These are phyloP conservation scores for Lactarius tabidus DNA, from an alignment of 768 basidiomycete species.

Conservation along the genomic window DNA sequence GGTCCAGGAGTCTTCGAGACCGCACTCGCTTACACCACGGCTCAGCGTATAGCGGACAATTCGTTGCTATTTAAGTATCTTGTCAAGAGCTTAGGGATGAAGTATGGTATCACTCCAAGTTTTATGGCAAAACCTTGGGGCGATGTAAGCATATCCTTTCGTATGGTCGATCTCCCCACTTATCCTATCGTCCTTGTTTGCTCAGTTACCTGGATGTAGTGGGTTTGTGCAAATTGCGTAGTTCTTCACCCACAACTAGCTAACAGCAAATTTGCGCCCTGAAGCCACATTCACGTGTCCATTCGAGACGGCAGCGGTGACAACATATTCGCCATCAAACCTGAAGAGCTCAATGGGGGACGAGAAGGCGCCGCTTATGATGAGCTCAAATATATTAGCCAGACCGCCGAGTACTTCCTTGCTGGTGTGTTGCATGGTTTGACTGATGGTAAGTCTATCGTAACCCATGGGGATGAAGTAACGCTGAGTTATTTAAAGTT, in stretches of 20 bases:
- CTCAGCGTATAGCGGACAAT: slow-evolving; percentile 82
- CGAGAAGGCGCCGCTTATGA: slow-evolving; percentile 66
- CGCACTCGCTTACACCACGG: slow-evolving; percentile 79
- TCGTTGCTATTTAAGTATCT: slow-evolving; percentile 90
- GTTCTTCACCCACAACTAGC: slow-evolving; percentile 2
- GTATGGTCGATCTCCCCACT: neutral
- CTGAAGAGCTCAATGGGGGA: slow-evolving; percentile 57
- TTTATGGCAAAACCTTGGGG: slow-evolving; percentile 99
- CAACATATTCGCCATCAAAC: slow-evolving; percentile 76
- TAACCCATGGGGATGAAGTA: neutral
- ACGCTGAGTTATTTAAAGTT: slow-evolving; percentile 14
- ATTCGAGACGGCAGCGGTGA: slow-evolving; percentile 61
- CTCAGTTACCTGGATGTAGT: slow-evolving; percentile 89
- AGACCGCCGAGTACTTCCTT: slow-evolving; percentile 88
- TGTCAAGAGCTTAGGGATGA: slow-evolving; percentile 90
- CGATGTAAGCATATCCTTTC: slow-evolving; percentile 45
- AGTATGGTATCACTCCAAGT: slow-evolving; percentile 82
- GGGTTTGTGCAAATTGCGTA: slow-evolving; percentile 49
- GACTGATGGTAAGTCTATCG: slow-evolving; percentile 64
- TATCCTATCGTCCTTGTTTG: slow-evolving; percentile 1
- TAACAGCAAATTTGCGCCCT: neutral
- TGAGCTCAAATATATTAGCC: slow-evolving; percentile 81
- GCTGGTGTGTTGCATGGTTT: slow-evolving; percentile 89
- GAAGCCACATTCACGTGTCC: slow-evolving; percentile 89
- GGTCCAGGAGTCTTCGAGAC: slow-evolving; percentile 88